Conservation (phyloP, 2,329 filamentous ascomycete species). For the Microdochium nivale region DNA sequence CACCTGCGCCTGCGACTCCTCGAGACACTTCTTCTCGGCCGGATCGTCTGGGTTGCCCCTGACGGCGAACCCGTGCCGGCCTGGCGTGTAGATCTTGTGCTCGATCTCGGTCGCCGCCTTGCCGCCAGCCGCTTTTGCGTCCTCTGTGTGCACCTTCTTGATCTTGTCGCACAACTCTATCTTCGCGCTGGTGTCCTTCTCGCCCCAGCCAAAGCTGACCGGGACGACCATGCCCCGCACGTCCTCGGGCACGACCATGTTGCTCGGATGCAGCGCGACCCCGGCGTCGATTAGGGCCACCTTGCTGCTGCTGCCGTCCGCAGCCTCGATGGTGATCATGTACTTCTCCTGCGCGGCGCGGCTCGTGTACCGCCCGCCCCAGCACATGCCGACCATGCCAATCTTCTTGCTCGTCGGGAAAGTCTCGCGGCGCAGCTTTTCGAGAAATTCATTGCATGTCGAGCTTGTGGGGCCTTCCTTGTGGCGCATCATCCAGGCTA, state of each 20-base stretch:
- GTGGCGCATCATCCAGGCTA: slow-evolving; percentile 24
- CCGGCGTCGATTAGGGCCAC: slow-evolving; percentile 25
- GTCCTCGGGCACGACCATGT: slow-evolving; percentile 24
- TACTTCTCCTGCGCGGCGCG: slow-evolving; percentile 18
- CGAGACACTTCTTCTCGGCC: slow-evolving; percentile 20
- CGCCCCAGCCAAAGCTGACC: slow-evolving; percentile 20
- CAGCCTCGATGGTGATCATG: slow-evolving; percentile 23
- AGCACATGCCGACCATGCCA: slow-evolving; percentile 26
- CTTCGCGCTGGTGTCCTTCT: slow-evolving; percentile 17
- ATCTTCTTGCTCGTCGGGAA: slow-evolving; percentile 18
- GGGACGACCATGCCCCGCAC: slow-evolving; percentile 19
- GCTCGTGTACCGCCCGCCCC: slow-evolving; percentile 25
- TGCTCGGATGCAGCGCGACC: slow-evolving; percentile 26
- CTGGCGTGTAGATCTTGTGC: slow-evolving; percentile 22
- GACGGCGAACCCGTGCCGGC: slow-evolving; percentile 25
- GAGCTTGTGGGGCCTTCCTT: slow-evolving; percentile 19
- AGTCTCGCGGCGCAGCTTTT: slow-evolving; percentile 18
- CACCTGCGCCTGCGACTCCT: slow-evolving; percentile 11
- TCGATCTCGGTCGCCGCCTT: slow-evolving; percentile 18
- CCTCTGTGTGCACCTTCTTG: slow-evolving; percentile 16
- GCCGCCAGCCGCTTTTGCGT: slow-evolving; percentile 11
- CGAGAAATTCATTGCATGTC: slow-evolving; percentile 23
- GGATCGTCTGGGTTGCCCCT: slow-evolving; percentile 27
- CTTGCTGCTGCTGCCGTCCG: no score
- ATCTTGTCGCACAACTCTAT: slow-evolving; percentile 19